Percentiles rank a stretch among this genome's conserved stretches.
Conservation (phyloP, 2,329 filamentous ascomycete species). For the Didymella pomorum region DNA sequence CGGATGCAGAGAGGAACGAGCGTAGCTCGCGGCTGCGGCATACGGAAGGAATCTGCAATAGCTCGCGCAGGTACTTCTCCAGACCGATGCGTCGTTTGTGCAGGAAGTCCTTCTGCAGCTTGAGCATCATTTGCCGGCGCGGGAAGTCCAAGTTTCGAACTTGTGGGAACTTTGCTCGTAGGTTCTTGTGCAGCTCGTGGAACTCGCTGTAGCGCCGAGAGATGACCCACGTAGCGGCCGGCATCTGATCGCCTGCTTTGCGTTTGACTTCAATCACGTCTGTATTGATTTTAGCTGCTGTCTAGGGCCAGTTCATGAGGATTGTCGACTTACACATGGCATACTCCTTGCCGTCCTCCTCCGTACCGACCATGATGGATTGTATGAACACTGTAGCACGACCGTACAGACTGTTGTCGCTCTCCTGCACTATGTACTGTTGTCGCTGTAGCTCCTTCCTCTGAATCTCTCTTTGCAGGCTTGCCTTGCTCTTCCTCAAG, state of each 20-base stretch:
- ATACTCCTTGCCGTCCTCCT: slow-evolving; percentile 92
- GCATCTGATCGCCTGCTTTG: slow-evolving; percentile 93
- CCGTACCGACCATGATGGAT: slow-evolving; percentile 88
- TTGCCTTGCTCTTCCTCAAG: slow-evolving; percentile 90
- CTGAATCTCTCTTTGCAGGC: slow-evolving; percentile 88
- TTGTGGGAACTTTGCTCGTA: slow-evolving; percentile 84
- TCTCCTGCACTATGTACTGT: slow-evolving; percentile 97
- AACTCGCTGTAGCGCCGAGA: slow-evolving; percentile 97
- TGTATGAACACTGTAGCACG: slow-evolving; percentile 90
- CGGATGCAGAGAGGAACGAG: slow-evolving; percentile 87
- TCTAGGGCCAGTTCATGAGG: background rate
- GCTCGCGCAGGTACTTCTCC: slow-evolving; percentile 80
- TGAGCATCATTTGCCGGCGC: slow-evolving; percentile 90
- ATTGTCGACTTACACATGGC: slow-evolving; percentile 70
- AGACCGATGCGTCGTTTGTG: slow-evolving; percentile 85
- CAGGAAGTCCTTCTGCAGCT: slow-evolving; percentile 93
- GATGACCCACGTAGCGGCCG: slow-evolving; percentile 92
- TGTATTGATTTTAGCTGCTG: slow-evolving; percentile 32
- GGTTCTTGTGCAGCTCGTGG: slow-evolving; percentile 88
- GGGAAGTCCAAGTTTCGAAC: slow-evolving; percentile 93
- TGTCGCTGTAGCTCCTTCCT: slow-evolving; percentile 95
- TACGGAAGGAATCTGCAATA: slow-evolving; percentile 88
- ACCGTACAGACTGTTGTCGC: slow-evolving; percentile 95
- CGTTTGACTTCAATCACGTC: slow-evolving; percentile 90
- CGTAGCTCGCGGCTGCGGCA: slow-evolving; percentile 92